These are phyloP conservation scores for Apium graveolens DNA, from an alignment of 129 eudicot genomes.

Conservation along the genomic window DNA sequence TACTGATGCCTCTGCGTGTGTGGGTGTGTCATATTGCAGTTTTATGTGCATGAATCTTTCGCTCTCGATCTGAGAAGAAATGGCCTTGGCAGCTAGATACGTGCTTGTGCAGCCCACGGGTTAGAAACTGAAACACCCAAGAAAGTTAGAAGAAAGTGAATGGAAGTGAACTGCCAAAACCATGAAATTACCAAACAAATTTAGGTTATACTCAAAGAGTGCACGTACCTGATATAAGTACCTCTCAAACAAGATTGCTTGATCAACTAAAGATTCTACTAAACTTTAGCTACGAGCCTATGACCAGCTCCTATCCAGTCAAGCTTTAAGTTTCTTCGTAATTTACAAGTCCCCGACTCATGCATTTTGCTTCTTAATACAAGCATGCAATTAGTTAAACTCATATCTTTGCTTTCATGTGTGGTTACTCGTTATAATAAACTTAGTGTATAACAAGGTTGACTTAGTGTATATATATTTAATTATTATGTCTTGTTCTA, in stretches of 20 bases:
- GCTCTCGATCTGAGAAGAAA: neutral
- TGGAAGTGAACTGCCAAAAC: neutral
- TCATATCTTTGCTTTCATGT: no score
- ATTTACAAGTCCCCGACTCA: neutral
- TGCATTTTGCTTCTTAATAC: neutral
- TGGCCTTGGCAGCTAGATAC: neutral
- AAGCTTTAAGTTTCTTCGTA: neutral
- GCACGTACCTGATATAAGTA: neutral
- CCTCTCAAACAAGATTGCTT: neutral
- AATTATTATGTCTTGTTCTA: no score
- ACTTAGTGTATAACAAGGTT: neutral
- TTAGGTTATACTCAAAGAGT: neutral
- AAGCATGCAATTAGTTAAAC: neutral
- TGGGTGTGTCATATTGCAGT: neutral
- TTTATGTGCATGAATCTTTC: neutral
- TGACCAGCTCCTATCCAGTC: neutral
- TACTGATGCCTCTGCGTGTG: neutral
- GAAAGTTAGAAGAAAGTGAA: neutral
- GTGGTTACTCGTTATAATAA: neutral
- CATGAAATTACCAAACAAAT: neutral
- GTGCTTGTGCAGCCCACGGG: neutral
- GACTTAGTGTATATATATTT: neutral
- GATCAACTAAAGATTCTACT: neutral
- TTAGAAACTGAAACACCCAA: neutral
- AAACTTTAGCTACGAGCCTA: neutral